phyloP scores from a whole-genome alignment of 78 protist genomes.

The Isochrysis galbana region DNA sequence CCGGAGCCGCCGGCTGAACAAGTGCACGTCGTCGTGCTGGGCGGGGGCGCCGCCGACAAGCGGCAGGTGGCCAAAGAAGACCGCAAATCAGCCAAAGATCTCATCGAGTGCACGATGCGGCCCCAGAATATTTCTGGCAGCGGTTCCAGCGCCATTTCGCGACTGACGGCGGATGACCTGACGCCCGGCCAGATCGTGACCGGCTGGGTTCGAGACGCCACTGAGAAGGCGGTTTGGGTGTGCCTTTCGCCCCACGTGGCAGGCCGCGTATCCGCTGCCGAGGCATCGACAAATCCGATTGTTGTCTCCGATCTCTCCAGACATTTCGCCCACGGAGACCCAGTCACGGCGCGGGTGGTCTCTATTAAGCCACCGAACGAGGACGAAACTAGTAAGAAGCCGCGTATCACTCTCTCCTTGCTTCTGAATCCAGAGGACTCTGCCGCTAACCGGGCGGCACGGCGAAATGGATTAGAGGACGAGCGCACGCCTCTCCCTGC shows the following conservation, averaged over 20 bases:
- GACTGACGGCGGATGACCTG: not conserved
- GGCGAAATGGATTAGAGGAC: not conserved
- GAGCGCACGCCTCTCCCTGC: not conserved
- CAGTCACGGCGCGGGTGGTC: not conserved
- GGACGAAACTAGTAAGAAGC: not conserved
- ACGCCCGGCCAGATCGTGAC: not conserved
- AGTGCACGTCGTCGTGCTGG: not conserved
- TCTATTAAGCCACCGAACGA: not conserved
- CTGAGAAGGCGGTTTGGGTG: not conserved
- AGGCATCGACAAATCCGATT: not conserved
- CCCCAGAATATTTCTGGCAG: not conserved
- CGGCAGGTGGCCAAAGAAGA: not conserved
- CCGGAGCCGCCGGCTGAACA: not conserved
- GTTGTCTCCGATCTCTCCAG: not conserved
- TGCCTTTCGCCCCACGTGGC: not conserved
- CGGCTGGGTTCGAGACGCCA: not conserved
- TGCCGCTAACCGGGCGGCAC: not conserved
- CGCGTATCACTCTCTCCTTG: not conserved
- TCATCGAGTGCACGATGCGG: not conserved
- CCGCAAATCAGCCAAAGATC: not conserved
- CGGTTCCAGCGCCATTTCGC: not conserved
- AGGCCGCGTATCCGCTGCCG: not conserved
- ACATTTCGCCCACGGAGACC: not conserved
- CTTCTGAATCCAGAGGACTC: not conserved
- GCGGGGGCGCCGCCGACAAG: not conserved